A percentile compares a stretch with the other conserved stretches of the same genome.
phyloP scores from a whole-genome alignment of 345 rosid genomes.

The Rhodamnia argentea region DNA sequence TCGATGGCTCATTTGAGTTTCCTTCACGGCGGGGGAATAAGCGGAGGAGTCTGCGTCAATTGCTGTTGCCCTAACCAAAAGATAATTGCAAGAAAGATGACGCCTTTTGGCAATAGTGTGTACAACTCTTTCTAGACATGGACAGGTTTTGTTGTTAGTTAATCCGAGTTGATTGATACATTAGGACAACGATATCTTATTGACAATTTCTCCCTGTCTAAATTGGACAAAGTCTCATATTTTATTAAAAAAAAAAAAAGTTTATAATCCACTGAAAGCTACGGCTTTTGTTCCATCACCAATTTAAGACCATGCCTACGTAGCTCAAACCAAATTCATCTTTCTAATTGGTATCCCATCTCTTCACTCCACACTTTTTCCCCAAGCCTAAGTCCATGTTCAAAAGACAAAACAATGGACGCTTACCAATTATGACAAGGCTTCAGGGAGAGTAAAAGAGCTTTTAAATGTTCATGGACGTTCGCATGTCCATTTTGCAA shows the following conservation, averaged over 20 bases:
- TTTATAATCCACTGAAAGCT: background rate
- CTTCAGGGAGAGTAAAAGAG: background rate
- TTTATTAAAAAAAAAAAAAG: background rate
- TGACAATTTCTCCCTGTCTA: background rate
- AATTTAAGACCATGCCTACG: background rate
- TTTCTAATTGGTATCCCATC: background rate
- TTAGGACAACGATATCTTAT: background rate
- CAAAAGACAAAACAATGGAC: background rate
- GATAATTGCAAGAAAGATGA: constrained; percentile 1
- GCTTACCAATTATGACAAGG: background rate
- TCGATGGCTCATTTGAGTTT: background rate
- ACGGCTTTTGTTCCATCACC: background rate
- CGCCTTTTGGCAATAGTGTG: constrained; percentile 13
- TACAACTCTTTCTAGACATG: constrained; percentile 8
- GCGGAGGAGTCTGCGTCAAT: background rate
- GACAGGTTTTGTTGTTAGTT: background rate
- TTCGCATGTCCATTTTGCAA: background rate
- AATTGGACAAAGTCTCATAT: background rate
- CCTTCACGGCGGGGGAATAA: background rate
- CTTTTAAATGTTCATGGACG: background rate
- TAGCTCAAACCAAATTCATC: background rate
- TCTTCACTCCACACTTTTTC: background rate
- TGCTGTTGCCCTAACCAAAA: background rate
- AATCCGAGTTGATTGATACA: background rate
- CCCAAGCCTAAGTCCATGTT: background rate